Evolutionary conservation across 192 early-diverging fungal genomes (phyloP), one percentile per base, ranked within the genome.

Genomic region (Podila clonocystis): DNA sequence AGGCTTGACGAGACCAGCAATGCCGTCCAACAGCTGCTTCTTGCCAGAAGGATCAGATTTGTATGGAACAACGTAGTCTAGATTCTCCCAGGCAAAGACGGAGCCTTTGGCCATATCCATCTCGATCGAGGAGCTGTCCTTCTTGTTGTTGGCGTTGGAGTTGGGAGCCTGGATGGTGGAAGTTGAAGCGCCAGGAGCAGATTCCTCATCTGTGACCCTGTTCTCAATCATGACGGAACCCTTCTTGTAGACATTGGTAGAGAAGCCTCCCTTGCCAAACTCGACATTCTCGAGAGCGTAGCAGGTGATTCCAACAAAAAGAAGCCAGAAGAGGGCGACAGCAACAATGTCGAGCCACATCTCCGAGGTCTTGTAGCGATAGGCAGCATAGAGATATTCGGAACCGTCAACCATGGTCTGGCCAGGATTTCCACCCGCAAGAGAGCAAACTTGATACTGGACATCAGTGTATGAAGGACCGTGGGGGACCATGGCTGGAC

Each of bases 11-110:
- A 89, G 92, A 63, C 95, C 64, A 80, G 83, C 74, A 83, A 94
- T 88, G 41, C 75, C 72, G 59, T 87, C 84, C 64, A 96, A 82
- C 11, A 96, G 76, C 73, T 94, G 91, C 61, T 88, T 86, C 58
- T 89, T 75, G 60, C 87, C 88, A 19, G 77, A 80, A 26, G 70
- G 67, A 28, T 80, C 77, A 29, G 84, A 86, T 70, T 90, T 91
- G 66, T 87, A 84, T 28, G 91, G 91, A 1, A 94, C 92, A n/a
- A 86, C 85, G 83, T 94, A 96, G 66, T 91, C 83, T 49, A 95
- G 72, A 61, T 91, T 79, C 61, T 89, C 75, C 92, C 91, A 94
- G n/a, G 87, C 87, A 62, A 90, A 85, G 58, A 88, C 85, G 22
- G 84, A 60, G 59, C 84, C 87, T 17, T 85, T 85, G 60, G 74